Conservation (phyloP, 2,329 filamentous ascomycete genomes). For the Ophiostoma pallidulum region DNA sequence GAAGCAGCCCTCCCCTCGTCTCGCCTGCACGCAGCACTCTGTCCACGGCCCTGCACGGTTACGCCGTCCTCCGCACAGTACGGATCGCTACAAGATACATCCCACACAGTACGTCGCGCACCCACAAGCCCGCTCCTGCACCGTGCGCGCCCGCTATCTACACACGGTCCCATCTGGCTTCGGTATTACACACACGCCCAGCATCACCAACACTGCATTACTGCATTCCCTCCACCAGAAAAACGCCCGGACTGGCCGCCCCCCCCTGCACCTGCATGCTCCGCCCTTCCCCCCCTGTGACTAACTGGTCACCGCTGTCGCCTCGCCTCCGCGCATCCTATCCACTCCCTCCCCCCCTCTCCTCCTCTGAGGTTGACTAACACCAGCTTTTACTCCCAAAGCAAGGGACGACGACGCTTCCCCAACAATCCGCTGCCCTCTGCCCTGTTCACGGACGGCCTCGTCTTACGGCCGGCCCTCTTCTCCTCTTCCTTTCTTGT, state of each 20-base stretch:
- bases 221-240: no score
- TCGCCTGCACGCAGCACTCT: neutral
- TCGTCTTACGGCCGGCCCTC: neutral
- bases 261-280: neutral
- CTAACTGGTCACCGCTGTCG: slow-evolving; percentile 1
- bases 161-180: neutral
- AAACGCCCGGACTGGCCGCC: slow-evolving; percentile 3
- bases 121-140: neutral
- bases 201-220: neutral
- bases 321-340: neutral
- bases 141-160: neutral
- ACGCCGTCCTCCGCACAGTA: slow-evolving; percentile 2
- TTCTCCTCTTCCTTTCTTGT: neutral
- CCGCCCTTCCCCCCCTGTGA: neutral
- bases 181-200: no score
- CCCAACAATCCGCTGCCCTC: no score
- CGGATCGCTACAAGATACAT: no score
- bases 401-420: no score
- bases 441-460: no score
- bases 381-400: no score
- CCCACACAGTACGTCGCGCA: slow-evolving; percentile 4
- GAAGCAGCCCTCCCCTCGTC: neutral
- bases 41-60: neutral
- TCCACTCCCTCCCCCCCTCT: neutral
- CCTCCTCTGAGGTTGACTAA: no score